These are phyloP conservation scores for Phytophthora sojae DNA, from an alignment of 352 stramenopile genomes.

Conservation along the genomic window DNA sequence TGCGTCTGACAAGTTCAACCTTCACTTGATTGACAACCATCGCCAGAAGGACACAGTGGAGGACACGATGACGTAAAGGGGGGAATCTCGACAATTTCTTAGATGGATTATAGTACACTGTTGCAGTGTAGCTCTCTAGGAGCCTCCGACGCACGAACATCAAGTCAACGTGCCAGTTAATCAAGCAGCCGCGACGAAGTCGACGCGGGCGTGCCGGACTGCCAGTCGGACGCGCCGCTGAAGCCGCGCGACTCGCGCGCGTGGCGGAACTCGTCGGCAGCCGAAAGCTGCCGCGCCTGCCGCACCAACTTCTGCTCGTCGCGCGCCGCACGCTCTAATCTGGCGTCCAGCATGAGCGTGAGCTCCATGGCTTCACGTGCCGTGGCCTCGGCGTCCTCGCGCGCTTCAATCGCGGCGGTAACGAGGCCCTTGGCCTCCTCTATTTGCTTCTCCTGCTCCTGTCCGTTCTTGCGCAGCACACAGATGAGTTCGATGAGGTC, in stretches of 20 bases:
- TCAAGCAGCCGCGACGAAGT: slow-evolving; percentile 32
- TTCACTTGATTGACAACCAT: neutral
- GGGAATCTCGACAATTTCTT: slow-evolving; percentile 5
- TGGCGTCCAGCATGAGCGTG: slow-evolving; percentile 72
- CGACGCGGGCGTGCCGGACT: slow-evolving; percentile 34
- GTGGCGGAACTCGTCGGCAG: slow-evolving; percentile 32
- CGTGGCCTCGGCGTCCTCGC: slow-evolving; percentile 76
- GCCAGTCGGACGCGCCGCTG: slow-evolving; percentile 28
- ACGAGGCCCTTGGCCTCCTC: slow-evolving; percentile 79
- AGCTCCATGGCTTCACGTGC: slow-evolving; percentile 79
- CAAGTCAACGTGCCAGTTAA: slow-evolving; percentile 16
- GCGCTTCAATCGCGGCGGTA: slow-evolving; percentile 78
- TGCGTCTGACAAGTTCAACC: slow-evolving; percentile 8
- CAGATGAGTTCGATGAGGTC: slow-evolving; percentile 80
- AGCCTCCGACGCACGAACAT: slow-evolving; percentile 38
- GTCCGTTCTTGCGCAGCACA: slow-evolving; percentile 73
- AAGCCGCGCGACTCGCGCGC: slow-evolving; percentile 17
- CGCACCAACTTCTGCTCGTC: slow-evolving; percentile 39
- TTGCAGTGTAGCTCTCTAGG: slow-evolving; percentile 31
- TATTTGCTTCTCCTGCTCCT: slow-evolving; percentile 77
- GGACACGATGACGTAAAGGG: neutral
- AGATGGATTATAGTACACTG: slow-evolving; percentile 45
- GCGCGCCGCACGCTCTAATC: slow-evolving; percentile 68
- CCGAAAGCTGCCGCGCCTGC: slow-evolving; percentile 30
- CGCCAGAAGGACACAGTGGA: neutral